A percentile compares a stretch with the other conserved stretches of the same genome.
Conservation (phyloP, 139 green algal genomes). For the Micractinium sp. region DNA sequence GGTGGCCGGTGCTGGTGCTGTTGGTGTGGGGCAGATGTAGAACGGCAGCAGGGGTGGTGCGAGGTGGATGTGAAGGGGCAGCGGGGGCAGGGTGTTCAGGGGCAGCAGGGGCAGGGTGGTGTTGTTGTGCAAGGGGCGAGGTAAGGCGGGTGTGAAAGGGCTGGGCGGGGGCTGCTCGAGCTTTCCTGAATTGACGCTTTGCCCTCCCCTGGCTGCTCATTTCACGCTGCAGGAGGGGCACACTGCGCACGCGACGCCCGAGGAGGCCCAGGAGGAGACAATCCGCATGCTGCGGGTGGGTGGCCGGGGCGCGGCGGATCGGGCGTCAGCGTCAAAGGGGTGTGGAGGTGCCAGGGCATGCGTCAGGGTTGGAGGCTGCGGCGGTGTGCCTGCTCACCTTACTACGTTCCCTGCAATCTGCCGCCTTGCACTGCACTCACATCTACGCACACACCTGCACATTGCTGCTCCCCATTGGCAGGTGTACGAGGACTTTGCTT, state of each 20-base stretch:
- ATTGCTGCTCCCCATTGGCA: neutral
- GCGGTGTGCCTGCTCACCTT: no score
- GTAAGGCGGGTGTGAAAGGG: neutral
- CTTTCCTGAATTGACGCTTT: neutral
- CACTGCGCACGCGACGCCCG: slow-evolving; percentile 94
- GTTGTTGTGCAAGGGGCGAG: no score
- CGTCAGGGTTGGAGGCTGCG: no score
- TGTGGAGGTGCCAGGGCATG: neutral
- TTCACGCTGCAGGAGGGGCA: slow-evolving; percentile 91
- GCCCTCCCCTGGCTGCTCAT: neutral
- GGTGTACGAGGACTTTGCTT: slow-evolving; percentile 81
- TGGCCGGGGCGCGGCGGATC: neutral
- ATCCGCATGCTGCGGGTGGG: slow-evolving; percentile 76
- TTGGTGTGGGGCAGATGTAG: neutral
- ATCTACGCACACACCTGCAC: neutral
- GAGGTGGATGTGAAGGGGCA: no score
- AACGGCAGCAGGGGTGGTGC: no score
- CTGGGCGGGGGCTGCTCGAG: neutral
- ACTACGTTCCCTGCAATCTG: no score
- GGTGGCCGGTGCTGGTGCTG: neutral
- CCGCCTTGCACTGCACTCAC: neutral
- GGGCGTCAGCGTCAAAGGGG: no score
- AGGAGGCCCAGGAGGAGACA: slow-evolving; percentile 92
- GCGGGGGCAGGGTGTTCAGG: no score
- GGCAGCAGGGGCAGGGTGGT: no score